These are phyloP conservation scores for Prillingera fragicola DNA, from an alignment of 1,284 basidiomycete species.

Conservation along the genomic window DNA sequence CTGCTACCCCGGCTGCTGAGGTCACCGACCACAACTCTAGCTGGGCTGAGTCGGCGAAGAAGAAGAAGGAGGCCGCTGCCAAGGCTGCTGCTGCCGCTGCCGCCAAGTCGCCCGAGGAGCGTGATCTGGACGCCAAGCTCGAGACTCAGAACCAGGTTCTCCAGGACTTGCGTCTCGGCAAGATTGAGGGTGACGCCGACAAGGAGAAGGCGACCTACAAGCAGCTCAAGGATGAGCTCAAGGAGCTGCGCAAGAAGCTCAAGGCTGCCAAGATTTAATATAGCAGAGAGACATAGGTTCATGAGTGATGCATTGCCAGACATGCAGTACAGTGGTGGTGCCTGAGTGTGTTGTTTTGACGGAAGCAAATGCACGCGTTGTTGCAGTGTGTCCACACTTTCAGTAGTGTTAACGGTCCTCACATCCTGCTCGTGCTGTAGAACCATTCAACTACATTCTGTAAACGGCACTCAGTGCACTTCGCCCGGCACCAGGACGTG, in stretches of 20 bases:
- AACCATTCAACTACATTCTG: too few species aligned
- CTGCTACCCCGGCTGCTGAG: conserved; percentile 28
- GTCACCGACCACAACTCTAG: conserved; percentile 33
- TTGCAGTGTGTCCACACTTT: too few species aligned
- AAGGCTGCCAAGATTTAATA: conserved; percentile 30
- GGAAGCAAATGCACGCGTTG: too few species aligned
- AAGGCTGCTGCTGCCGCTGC: conserved; percentile 36
- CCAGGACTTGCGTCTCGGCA: conserved; percentile 61
- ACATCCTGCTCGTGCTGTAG: too few species aligned
- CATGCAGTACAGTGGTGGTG: too few species aligned
- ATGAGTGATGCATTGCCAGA: too few species aligned
- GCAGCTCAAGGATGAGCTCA: conserved; percentile 61
- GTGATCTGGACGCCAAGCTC: conserved; percentile 56
- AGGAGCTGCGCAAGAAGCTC: conserved; percentile 48
- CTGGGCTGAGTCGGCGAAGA: conserved; percentile 21
- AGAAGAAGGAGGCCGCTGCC: conserved; percentile 36
- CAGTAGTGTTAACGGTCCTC: too few species aligned
- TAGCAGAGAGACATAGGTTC: too few species aligned
- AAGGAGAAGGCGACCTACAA: conserved; percentile 54
- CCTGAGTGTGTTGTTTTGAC: too few species aligned
- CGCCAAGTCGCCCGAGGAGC: conserved; percentile 48
- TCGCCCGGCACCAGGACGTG: too few species aligned
- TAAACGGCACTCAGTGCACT: too few species aligned
- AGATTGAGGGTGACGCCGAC: conserved; percentile 51
- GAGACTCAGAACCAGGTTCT: conserved; percentile 68